Conservation (phyloP, 441 rosid species). For the Biscutella laevigata region DNA sequence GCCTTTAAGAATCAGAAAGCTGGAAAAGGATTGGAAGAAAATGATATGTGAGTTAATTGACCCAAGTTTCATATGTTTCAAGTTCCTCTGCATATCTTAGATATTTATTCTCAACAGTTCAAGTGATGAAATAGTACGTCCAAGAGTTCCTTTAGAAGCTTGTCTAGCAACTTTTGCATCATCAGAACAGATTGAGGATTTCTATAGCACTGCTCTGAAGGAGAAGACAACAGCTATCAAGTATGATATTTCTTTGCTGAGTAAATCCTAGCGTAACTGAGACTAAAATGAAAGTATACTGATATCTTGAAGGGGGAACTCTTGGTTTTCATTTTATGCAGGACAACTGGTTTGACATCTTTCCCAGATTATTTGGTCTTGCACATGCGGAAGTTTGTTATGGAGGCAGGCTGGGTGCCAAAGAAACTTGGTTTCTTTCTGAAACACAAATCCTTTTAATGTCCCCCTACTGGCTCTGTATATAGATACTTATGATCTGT, state of each 20-base stretch:
- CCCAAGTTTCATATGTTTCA: conserved; percentile 10
- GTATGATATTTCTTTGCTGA: conserved; percentile 35
- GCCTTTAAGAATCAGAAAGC: conserved; percentile 57
- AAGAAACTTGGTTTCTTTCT: conserved; percentile 75
- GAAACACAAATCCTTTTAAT: neutral
- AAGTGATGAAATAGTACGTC: conserved; percentile 70
- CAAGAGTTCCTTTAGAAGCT: conserved; percentile 91
- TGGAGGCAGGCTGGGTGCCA: conserved; percentile 99
- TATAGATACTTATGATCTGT: conserved; percentile 6
- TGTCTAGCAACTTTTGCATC: conserved; percentile 78
- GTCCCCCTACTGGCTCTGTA: conserved; percentile 7
- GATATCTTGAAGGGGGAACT: neutral
- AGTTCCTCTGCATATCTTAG: conserved; percentile 19
- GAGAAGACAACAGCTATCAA: conserved; percentile 76
- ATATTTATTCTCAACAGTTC: conserved; percentile 42
- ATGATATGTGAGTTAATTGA: conserved; percentile 53
- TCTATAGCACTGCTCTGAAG: conserved; percentile 84
- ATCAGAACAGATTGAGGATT: conserved; percentile 70
- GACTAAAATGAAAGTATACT: neutral
- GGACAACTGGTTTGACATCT: conserved; percentile 86
- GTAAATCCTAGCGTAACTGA: neutral
- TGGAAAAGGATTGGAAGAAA: conserved; percentile 50
- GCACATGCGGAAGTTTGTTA: conserved; percentile 94
- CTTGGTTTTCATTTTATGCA: conserved; percentile 28
- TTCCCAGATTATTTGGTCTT: conserved; percentile 92